Base-by-base conservation (phyloP, 2,329 filamentous ascomycete species). In the Scytalidium sp. region DNA sequence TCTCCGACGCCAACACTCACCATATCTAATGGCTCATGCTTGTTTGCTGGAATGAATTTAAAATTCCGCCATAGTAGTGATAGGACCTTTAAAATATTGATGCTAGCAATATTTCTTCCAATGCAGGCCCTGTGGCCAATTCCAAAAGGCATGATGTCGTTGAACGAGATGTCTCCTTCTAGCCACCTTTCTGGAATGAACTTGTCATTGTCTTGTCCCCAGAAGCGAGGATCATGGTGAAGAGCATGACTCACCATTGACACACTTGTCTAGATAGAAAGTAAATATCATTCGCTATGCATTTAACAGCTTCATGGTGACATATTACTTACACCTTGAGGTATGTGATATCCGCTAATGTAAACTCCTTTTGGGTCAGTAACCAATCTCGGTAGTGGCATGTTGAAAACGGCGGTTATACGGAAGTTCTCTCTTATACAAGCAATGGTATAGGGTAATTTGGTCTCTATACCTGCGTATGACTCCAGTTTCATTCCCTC, bases 361-460 rank as follows among this genome's bases (percentile, higher is more conserved):
- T 49, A 17, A 3, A 41, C 39, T 17, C 54, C 54, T 4, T 29
- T 42, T 5, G 43, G 47, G 32, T 29, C 29, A 2, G 43, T 23
- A 1, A 56, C 54, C 19, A 39, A 22, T 13, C 54, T 41, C 47
- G 50, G 48, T 13, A 56, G 29, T 3, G 23, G 23, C 43, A 46
- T 46, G 10, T 8, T 36, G 19, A 46, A 46, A 6, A 73, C 70
- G 1, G 75, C 67, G 41, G 75, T 70, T 20, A 80, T 61, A 9
- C 78, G 71, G 22, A 79, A 60, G 1, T 73, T 71, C 56, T 80
- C 77, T 43, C 76, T 76, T 36, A 80, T 70, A 7, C 73, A 69
- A 0, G 75, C 75, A 50, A 79, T 70, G 19, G 79, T 65, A 52
- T 79, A 81, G 0, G 74, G 74, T 57, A 76, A 62, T 43, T 62